A percentile compares a stretch with the other conserved stretches of the same genome.
phyloP scores from a whole-genome alignment of 306 rosid species.

The Cicer bijugum region DNA sequence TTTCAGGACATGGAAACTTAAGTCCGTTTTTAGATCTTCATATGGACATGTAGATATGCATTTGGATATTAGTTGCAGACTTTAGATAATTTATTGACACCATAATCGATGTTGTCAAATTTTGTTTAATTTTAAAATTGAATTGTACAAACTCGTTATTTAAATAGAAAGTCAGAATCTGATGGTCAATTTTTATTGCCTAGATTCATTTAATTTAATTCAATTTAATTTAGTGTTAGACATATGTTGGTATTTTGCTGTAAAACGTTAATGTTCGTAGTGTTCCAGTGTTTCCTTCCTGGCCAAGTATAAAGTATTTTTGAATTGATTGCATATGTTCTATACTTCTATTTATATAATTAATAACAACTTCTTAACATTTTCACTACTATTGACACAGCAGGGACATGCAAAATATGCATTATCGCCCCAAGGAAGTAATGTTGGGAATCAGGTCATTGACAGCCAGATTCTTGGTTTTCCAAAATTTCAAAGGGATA shows the following conservation, averaged over 20 bases:
- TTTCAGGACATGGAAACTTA: neutral
- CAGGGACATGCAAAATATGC: constrained; percentile 55
- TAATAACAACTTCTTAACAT: constrained; percentile 12
- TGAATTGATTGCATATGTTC: constrained; percentile 37
- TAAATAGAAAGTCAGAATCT: neutral
- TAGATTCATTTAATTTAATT: constrained; percentile 20
- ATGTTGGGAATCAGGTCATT: constrained; percentile 57
- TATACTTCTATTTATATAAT: constrained; percentile 17
- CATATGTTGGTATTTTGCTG: neutral
- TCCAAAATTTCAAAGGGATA: constrained; percentile 52
- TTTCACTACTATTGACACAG: constrained; percentile 48
- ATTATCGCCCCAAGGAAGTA: constrained; percentile 60
- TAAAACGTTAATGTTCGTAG: neutral
- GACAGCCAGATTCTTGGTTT: constrained; percentile 56
- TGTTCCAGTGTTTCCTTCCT: neutral
- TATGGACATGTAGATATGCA: neutral
- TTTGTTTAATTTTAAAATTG: constrained; percentile 23
- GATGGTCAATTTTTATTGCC: neutral
- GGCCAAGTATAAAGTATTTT: constrained; percentile 16
- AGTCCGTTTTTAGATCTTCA: constrained; percentile 5
- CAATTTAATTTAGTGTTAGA: neutral
- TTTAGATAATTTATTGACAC: neutral
- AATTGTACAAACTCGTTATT: neutral
- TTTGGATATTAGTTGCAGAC: neutral
- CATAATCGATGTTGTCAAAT: neutral